Evolutionary conservation across 768 basidiomycete species (phyloP).

Genomic region (Holtermanniella nyarrowii): DNA sequence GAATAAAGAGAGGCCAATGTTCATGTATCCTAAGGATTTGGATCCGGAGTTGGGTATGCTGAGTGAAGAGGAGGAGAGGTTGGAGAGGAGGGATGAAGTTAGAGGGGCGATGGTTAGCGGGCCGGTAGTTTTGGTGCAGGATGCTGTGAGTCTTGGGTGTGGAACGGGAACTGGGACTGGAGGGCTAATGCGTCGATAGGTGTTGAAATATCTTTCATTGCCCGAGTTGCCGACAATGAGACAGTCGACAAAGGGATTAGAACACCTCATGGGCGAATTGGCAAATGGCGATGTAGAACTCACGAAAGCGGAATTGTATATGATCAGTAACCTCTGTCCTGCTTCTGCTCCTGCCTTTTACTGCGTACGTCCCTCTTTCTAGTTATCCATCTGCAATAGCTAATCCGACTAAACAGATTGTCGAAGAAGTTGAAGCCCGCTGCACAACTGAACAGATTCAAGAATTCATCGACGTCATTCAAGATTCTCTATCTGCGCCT

Average conservation of each 20-base stretch:
- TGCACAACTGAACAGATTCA: slow-evolving; percentile 57
- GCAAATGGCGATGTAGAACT: slow-evolving; percentile 51
- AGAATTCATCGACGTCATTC: slow-evolving; percentile 54
- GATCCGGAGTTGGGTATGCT: slow-evolving; percentile 9
- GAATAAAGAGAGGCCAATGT: slow-evolving; percentile 11
- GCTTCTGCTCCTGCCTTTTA: too few species aligned
- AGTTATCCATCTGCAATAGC: too few species aligned
- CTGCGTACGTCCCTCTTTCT: too few species aligned
- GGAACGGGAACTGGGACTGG: too few species aligned
- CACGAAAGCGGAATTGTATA: slow-evolving; percentile 85
- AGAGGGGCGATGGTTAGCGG: not conserved
- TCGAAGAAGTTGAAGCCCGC: slow-evolving; percentile 83
- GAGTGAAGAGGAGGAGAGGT: slow-evolving; percentile 49
- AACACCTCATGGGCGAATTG: slow-evolving; percentile 57
- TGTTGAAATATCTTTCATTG: slow-evolving; percentile 71
- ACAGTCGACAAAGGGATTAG: slow-evolving; percentile 59
- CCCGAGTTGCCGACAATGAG: slow-evolving; percentile 57
- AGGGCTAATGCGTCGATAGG: slow-evolving; percentile 45
- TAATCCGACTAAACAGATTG: too few species aligned
- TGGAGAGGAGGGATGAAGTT: slow-evolving; percentile 48
- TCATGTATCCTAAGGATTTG: not conserved
- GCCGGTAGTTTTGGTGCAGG: not conserved
- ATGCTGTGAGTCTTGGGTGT: too few species aligned
- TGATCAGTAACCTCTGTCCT: slow-evolving; percentile 82
- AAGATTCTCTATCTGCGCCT: slow-evolving; percentile 10